A percentile compares a stretch with the other conserved stretches of the same genome.
Evolutionary conservation across 768 basidiomycete genomes (phyloP).

Genomic region (Crucibulum laeve): DNA sequence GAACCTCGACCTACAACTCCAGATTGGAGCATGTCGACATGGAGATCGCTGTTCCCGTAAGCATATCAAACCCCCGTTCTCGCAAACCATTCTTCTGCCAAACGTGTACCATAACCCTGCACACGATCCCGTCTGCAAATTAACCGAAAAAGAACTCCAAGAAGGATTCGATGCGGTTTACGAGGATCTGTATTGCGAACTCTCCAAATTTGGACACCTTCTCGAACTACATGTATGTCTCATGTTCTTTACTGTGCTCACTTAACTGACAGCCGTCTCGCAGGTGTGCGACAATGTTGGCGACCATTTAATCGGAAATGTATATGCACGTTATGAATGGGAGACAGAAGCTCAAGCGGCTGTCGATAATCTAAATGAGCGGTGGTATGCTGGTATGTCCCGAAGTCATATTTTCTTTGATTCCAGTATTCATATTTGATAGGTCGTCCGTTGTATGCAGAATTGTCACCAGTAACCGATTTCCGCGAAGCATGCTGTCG

Average conservation of each 20-base stretch:
- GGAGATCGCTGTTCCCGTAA: conserved; percentile 98
- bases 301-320: conserved; percentile 97
- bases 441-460: conserved; percentile 96
- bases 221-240: conserved; percentile 85
- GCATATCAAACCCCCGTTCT: conserved; percentile 97
- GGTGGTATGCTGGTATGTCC: conserved; percentile 93
- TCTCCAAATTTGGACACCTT: conserved; percentile 93
- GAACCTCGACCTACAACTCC: conserved; percentile 7
- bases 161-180: conserved; percentile 93
- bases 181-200: conserved; percentile 92
- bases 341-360: conserved; percentile 95
- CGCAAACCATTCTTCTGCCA: conserved; percentile 92
- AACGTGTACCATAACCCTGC: conserved; percentile 99
- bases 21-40: conserved; percentile 99
- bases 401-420: background rate
- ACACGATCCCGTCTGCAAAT: conserved; percentile 86
- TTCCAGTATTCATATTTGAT: conserved; percentile 8
- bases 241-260: conserved; percentile 3
- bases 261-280: conserved; percentile 1
- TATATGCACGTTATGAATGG: conserved; percentile 98
- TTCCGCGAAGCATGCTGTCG: conserved; percentile 98
- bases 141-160: conserved; percentile 83
- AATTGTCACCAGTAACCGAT: conserved; percentile 96
- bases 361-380: conserved; percentile 88
- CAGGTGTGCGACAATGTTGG: conserved; percentile 98